Conservation (phyloP, 148 eudicot species). For the Pouteria glomerata region DNA sequence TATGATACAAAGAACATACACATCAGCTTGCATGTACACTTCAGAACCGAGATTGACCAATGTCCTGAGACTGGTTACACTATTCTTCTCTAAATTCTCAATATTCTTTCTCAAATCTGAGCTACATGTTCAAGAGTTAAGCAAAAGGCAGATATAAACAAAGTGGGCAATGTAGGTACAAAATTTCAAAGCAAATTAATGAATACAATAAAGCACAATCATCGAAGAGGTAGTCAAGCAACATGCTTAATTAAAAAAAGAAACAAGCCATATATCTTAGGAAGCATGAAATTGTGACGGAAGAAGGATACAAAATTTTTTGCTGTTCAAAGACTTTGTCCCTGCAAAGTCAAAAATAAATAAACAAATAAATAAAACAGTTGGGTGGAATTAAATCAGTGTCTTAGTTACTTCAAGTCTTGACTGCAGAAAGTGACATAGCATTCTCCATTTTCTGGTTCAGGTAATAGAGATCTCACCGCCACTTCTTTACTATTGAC, state of each 20-base stretch:
- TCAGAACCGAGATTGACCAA: slow-evolving; percentile 90
- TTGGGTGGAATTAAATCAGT: slow-evolving; percentile 1
- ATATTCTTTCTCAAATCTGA: slow-evolving; percentile 77
- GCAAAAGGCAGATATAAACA: slow-evolving; percentile 17
- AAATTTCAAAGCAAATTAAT: not conserved
- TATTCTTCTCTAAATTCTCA: slow-evolving; percentile 75
- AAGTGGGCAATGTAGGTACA: not conserved
- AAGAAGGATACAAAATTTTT: slow-evolving; percentile 82
- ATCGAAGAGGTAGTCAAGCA: not conserved
- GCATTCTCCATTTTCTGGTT: not conserved
- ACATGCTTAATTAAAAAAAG: not conserved
- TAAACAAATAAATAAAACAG: not conserved
- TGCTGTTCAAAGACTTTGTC: slow-evolving; percentile 88
- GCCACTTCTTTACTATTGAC: not conserved
- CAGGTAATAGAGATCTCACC: not conserved
- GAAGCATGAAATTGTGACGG: not conserved
- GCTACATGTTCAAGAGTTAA: slow-evolving; percentile 39
- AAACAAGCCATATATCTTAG: not conserved
- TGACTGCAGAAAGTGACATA: not conserved
- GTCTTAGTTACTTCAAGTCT: slow-evolving; percentile 4
- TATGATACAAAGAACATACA: slow-evolving; percentile 36
- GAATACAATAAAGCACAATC: not conserved
- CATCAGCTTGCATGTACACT: slow-evolving; percentile 89
- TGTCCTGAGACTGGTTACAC: slow-evolving; percentile 65
- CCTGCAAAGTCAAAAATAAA: too few relatives aligned